phyloP scores from a whole-genome alignment of 2,329 filamentous ascomycete genomes.

The Alternaria atra region DNA sequence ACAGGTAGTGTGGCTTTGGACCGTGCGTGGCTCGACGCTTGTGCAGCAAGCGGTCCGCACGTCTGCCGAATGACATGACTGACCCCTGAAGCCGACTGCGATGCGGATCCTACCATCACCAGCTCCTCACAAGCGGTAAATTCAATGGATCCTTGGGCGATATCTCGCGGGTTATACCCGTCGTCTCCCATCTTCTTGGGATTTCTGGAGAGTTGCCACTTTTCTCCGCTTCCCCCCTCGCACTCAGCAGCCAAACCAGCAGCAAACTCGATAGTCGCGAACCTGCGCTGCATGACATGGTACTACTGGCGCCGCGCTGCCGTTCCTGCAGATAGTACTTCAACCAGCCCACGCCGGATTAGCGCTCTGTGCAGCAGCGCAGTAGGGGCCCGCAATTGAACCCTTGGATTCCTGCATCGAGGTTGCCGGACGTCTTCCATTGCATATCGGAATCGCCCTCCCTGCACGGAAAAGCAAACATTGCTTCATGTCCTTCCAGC shows the following conservation, averaged over 20 bases:
- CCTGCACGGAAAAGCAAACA: constrained; percentile 11
- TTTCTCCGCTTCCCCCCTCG: not conserved
- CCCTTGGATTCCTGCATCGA: constrained; percentile 20
- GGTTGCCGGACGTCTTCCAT: constrained; percentile 18
- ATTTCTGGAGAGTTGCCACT: constrained; percentile 4
- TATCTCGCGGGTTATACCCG: constrained; percentile 14
- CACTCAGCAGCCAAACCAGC: not conserved
- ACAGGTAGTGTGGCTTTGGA: constrained; percentile 10
- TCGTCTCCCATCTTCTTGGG: constrained; percentile 6
- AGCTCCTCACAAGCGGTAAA: constrained; percentile 22
- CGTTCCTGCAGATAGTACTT: constrained; percentile 19
- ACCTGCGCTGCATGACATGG: constrained; percentile 10
- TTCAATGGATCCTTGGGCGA: constrained; percentile 19
- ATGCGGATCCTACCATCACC: constrained; percentile 15
- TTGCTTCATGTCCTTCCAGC: constrained; percentile 19
- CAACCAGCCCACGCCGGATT: constrained; percentile 18
- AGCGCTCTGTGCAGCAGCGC: constrained; percentile 19
- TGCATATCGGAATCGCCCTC: constrained; percentile 16
- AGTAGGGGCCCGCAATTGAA: constrained; percentile 26
- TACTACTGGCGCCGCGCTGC: constrained; percentile 13
- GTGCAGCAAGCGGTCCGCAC: constrained; percentile 13
- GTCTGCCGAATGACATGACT: constrained; percentile 16
- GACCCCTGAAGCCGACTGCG: constrained; percentile 20
- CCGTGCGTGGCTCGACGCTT: constrained; percentile 12
- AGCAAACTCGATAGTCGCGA: not conserved